Percentiles rank a stretch among this genome's conserved stretches.
phyloP scores from a whole-genome alignment of 805 yeast species.

The Sugiyamaella smithiae region DNA sequence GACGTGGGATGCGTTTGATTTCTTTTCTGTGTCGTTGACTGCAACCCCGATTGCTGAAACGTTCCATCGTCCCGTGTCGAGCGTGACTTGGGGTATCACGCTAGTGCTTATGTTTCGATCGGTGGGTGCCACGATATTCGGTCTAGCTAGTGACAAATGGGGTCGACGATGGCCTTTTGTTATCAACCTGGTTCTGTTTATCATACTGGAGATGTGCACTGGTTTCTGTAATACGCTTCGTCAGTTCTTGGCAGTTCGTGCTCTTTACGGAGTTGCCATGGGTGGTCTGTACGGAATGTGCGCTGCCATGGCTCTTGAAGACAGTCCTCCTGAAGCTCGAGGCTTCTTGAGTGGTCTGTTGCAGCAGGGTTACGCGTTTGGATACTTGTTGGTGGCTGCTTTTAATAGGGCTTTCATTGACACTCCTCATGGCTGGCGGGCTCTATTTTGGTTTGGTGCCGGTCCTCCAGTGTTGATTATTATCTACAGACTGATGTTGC shows the following conservation, averaged over 20 bases:
- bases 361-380: constrained; percentile 79
- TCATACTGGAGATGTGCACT: constrained; percentile 59
- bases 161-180: constrained; percentile 71
- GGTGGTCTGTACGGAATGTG: constrained; percentile 69
- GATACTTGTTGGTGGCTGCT: constrained; percentile 62
- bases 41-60: constrained; percentile 49
- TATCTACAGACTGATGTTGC: constrained; percentile 53
- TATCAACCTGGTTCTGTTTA: constrained; percentile 48
- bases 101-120: constrained; percentile 69
- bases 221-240: constrained; percentile 59
- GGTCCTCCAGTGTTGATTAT: constrained; percentile 60
- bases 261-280: constrained; percentile 66
- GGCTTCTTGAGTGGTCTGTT: constrained; percentile 65
- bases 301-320: constrained; percentile 65
- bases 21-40: constrained; percentile 59
- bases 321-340: constrained; percentile 56
- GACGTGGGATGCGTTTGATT: constrained; percentile 73
- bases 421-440: constrained; percentile 61
- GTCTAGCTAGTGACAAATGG: constrained; percentile 55
- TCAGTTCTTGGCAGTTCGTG: constrained; percentile 60
- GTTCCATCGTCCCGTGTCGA: constrained; percentile 44
- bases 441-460: constrained; percentile 72
- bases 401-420: constrained; percentile 58
- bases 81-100: constrained; percentile 71
- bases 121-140: constrained; percentile 67